These are phyloP conservation scores for Mrakia blollopis DNA, from an alignment of 768 basidiomycete species.

Conservation along the genomic window DNA sequence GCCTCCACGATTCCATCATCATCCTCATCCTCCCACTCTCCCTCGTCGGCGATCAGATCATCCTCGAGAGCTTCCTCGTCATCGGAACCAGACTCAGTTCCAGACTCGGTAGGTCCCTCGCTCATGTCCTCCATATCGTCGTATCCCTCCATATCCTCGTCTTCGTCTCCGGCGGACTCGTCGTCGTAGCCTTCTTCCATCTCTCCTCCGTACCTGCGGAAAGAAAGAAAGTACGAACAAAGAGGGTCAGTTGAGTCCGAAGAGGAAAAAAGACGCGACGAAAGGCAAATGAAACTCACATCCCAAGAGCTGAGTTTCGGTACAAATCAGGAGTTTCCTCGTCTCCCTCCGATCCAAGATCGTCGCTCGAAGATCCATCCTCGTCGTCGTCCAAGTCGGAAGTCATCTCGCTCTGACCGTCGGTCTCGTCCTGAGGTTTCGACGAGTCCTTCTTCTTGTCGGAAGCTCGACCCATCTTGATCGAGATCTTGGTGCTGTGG, in stretches of 20 bases:
- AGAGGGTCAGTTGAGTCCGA: not conserved
- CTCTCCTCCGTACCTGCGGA: constrained; percentile 39
- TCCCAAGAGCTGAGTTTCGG: constrained; percentile 90
- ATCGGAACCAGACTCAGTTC: constrained; percentile 50
- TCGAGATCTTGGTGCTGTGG: constrained; percentile 84
- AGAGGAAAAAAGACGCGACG: not conserved
- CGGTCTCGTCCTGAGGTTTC: constrained; percentile 4
- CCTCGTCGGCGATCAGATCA: constrained; percentile 70
- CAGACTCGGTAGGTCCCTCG: constrained; percentile 32
- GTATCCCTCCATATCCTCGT: constrained; percentile 73
- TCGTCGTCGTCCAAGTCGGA: constrained; percentile 33
- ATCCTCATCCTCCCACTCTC: constrained; percentile 68
- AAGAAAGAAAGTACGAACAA: not conserved
- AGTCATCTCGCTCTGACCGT: constrained; percentile 10
- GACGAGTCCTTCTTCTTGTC: constrained; percentile 35
- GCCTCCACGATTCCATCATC: constrained; percentile 45
- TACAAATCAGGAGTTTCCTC: constrained; percentile 86
- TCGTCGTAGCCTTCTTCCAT: constrained; percentile 40
- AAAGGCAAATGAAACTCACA: constrained; percentile 47
- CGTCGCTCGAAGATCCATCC: constrained; percentile 35
- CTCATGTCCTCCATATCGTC: constrained; percentile 59
- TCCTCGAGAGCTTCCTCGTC: constrained; percentile 71
- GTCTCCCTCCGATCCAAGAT: constrained; percentile 36
- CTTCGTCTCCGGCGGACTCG: constrained; percentile 58
- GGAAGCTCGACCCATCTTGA: constrained; percentile 81